Percentiles rank a stretch among this genome's conserved stretches.
phyloP scores from a whole-genome alignment of 2,329 filamentous ascomycete species.

The Penicillium hordei region DNA sequence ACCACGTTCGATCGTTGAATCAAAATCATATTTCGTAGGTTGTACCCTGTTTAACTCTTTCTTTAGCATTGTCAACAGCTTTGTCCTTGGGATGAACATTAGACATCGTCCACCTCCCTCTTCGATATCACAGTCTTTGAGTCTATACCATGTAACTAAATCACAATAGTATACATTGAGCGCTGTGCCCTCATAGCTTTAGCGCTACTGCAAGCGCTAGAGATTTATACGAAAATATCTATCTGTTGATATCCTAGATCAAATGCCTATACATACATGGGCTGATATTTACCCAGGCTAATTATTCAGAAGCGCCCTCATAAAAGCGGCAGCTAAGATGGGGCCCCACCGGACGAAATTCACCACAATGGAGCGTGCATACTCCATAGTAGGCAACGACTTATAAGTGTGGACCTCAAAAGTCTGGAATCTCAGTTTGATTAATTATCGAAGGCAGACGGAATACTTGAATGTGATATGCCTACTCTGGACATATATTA shows the following conservation, averaged over 20 bases:
- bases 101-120: too few relatives aligned
- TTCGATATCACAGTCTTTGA: too few relatives aligned
- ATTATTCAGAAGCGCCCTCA: neutral
- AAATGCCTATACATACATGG: neutral
- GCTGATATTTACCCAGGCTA: neutral
- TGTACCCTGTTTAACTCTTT: too few relatives aligned
- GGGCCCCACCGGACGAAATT: neutral
- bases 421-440: neutral
- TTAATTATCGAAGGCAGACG: neutral
- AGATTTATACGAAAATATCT: neutral
- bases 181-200: neutral
- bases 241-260: neutral
- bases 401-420: neutral
- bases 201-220: neutral
- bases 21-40: too few relatives aligned
- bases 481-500: neutral
- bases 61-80: too few relatives aligned
- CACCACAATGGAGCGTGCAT: neutral
- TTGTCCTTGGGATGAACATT: too few relatives aligned
- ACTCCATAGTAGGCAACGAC: neutral
- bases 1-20: too few relatives aligned
- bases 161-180: neutral
- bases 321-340: conserved; percentile 2
- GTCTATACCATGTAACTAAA: neutral
- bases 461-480: neutral